These are phyloP conservation scores for Podospora australis DNA, from an alignment of 495 filamentous ascomycete genomes.

Conservation along the genomic window DNA sequence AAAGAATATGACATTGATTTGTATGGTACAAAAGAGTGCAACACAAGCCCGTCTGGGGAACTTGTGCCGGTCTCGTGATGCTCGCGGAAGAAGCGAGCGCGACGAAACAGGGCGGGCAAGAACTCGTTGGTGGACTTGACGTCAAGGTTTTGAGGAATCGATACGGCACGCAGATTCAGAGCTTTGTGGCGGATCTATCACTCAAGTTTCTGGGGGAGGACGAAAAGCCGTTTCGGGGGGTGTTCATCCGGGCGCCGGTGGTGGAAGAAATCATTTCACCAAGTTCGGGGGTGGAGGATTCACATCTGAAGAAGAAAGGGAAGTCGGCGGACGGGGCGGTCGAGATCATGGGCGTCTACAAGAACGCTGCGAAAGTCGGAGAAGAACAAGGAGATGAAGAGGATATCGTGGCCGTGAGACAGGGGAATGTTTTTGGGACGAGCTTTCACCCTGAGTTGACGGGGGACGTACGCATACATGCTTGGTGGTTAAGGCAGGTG, in stretches of 20 bases:
- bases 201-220: conserved; percentile 60
- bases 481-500: conserved; percentile 87
- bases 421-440: conserved; percentile 92
- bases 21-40: conserved; percentile 38
- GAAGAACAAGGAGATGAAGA: conserved; percentile 55
- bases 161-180: conserved; percentile 90
- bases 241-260: conserved; percentile 92
- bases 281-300: too few species aligned
- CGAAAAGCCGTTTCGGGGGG: conserved; percentile 57
- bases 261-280: conserved; percentile 82
- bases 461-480: conserved; percentile 79
- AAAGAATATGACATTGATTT: conserved; percentile 9
- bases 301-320: too few species aligned
- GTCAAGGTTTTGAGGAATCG: conserved; percentile 93
- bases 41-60: conserved; percentile 88
- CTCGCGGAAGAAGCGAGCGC: conserved; percentile 82
- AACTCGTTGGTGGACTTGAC: conserved; percentile 86
- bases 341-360: conserved; percentile 52
- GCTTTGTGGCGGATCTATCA: conserved; percentile 72
- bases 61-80: conserved; percentile 89
- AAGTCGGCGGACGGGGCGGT: conserved; percentile 49
- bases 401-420: conserved; percentile 83
- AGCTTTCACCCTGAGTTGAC: conserved; percentile 97
- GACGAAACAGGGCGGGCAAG: conserved; percentile 86
- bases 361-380: too few species aligned